These are phyloP conservation scores for Curvularia sp. DNA, from an alignment of 2,329 filamentous ascomycete genomes.

Conservation along the genomic window DNA sequence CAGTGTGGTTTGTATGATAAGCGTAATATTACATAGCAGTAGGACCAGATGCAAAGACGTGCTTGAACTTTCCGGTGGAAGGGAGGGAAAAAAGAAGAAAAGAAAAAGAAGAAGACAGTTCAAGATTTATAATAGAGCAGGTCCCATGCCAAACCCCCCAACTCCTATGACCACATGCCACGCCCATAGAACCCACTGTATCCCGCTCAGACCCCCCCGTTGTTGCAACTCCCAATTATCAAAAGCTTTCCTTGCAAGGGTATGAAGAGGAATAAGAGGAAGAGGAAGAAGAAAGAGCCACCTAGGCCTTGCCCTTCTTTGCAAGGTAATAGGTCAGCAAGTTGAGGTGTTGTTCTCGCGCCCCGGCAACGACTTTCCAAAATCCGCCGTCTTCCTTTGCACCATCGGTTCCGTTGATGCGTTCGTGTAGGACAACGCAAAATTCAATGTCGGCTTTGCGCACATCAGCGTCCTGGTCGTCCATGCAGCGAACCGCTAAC, in stretches of 20 bases:
- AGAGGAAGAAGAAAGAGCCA: slow-evolving; percentile 5
- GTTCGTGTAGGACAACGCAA: slow-evolving; percentile 73
- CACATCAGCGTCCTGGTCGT: slow-evolving; percentile 52
- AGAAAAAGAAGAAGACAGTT: neutral
- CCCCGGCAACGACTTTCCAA: slow-evolving; percentile 69
- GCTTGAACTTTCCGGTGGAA: neutral
- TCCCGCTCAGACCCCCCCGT: neutral
- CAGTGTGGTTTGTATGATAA: too few species aligned
- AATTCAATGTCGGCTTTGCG: slow-evolving; percentile 78
- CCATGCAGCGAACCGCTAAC: slow-evolving; percentile 49
- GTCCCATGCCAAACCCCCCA: too few species aligned
- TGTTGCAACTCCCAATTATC: neutral
- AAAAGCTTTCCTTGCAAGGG: neutral
- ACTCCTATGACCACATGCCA: too few species aligned
- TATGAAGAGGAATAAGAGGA: neutral
- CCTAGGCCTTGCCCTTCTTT: slow-evolving; percentile 41
- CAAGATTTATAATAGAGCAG: too few species aligned
- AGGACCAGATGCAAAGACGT: too few species aligned
- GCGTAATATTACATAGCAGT: too few species aligned
- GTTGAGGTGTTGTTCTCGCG: slow-evolving; percentile 76
- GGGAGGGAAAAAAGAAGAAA: neutral
- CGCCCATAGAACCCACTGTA: neutral
- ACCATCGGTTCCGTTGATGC: slow-evolving; percentile 37
- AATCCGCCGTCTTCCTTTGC: slow-evolving; percentile 59
- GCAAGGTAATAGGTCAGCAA: slow-evolving; percentile 83